Conservation (phyloP, 805 yeast species). For the Saccharomyces paradoxus region DNA sequence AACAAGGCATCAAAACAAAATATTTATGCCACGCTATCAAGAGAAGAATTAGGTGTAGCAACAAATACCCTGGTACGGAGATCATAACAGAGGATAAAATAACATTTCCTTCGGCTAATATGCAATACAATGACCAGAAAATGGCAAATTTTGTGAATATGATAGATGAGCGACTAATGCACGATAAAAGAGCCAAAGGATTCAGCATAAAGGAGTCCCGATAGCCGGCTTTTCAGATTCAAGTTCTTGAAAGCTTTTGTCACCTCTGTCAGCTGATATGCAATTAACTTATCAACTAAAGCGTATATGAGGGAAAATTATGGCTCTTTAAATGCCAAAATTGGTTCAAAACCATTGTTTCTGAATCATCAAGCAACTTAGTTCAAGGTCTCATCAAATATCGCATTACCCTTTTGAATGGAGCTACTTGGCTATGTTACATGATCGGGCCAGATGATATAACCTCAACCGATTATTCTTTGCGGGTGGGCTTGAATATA, state of each 20-base stretch:
- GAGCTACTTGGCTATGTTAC: constrained; percentile 35
- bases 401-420: constrained; percentile 44
- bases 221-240: constrained; percentile 30
- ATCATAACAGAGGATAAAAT: constrained; percentile 42
- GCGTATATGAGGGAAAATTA: constrained; percentile 39
- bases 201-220: constrained; percentile 68
- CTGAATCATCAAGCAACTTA: constrained; percentile 27
- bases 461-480: constrained; percentile 26
- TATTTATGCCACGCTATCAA: constrained; percentile 10
- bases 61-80: constrained; percentile 56
- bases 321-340: constrained; percentile 38
- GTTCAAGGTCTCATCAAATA: constrained; percentile 44
- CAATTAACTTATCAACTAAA: constrained; percentile 49
- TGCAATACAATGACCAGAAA: constrained; percentile 38
- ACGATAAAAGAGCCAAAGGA: constrained; percentile 64
- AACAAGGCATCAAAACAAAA: neutral
- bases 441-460: constrained; percentile 11
- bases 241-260: constrained; percentile 28
- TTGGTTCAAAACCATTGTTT: constrained; percentile 41
- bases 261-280: constrained; percentile 44
- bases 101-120: constrained; percentile 34
- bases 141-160: constrained; percentile 54
- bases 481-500: constrained; percentile 18
- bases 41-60: constrained; percentile 54
- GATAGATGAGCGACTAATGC: constrained; percentile 60